Evolutionary conservation across 768 basidiomycete species (phyloP), one percentile per base, ranked within the genome.

Genomic region (Mycena amicta): DNA sequence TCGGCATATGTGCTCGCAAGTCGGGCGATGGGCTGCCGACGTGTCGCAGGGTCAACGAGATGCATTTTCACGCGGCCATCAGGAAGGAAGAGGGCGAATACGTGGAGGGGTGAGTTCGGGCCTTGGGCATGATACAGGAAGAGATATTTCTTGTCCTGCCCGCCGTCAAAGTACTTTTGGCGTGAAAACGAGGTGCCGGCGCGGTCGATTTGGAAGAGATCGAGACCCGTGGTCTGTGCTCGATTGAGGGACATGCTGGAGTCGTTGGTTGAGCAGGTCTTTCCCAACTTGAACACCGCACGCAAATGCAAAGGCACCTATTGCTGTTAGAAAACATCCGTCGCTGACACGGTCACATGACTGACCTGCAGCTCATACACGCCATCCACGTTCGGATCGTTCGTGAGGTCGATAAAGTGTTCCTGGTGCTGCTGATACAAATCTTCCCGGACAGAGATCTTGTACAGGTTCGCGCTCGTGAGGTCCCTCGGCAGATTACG

Each of bases 351-450:
- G n/a, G 12, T 50, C 22, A 23, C 33, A 31, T 2, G 53, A 56
- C 15, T 13, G 63, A 94, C 93, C 82, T 98, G 95, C 20, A 89
- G 80, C 74, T 99, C 97, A 67, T 89, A 99, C 3, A 97, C 90
- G 1, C 93, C 94, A 65, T 98, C 94, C 8, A 98, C 93, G 67
- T 92, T 93, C 0, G 95, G 92, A 66, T 95, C 92, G 68, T 97
- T 97, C 57, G 86, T 92, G 50, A 98, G 79, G 69, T 95, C 89
- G 18, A 93, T 88, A 68, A 98, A 98, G 70, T 97, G 93, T 55
- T 93, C 89, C 65, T 93, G 89, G 28, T 89, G 91, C 28, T 90
- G 85, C 28, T 89, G 79, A 72, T 91, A 99, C 16, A 88, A 75
- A 4, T 90, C 88, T 69, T 98, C 97, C 29, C 88, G 83, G 23